A percentile compares a stretch with the other conserved stretches of the same genome.
These are phyloP conservation scores for Sporothrix variecibatus DNA, from an alignment of 2,329 filamentous ascomycete species.

Conservation along the genomic window DNA sequence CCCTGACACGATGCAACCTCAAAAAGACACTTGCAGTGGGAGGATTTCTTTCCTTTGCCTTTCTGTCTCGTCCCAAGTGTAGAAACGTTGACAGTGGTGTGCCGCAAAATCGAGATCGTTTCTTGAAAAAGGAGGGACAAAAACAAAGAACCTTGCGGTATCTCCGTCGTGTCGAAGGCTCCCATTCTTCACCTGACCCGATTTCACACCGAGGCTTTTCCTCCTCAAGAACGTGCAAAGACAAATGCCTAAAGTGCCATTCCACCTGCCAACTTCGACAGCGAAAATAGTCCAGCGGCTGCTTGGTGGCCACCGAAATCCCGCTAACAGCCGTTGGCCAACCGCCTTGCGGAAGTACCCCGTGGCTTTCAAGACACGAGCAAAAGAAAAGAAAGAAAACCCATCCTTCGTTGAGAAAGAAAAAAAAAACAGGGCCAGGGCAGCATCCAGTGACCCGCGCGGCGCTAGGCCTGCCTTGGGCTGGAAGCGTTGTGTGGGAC, in stretches of 20 bases:
- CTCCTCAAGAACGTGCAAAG: not conserved
- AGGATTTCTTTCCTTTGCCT: not conserved
- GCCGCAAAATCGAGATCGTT: not conserved
- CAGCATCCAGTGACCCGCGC: conserved; percentile 19
- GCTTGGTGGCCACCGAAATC: conserved; percentile 17
- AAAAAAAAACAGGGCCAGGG: conserved; percentile 1
- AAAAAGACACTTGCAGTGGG: conserved; percentile 6
- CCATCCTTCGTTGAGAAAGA: not conserved
- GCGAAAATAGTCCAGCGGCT: not conserved
- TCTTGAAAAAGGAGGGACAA: not conserved
- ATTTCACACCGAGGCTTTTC: not conserved
- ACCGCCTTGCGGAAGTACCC: conserved; percentile 23
- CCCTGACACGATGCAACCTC: conserved; percentile 26
- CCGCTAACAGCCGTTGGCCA: conserved; percentile 22
- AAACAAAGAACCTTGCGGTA: not conserved
- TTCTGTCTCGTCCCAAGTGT: not conserved
- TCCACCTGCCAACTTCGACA: conserved; percentile 16
- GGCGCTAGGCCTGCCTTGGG: conserved; percentile 24
- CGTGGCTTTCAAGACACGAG: conserved; percentile 1
- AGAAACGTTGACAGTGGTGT: not conserved
- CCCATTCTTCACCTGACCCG: not conserved
- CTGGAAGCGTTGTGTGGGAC: conserved; percentile 23
- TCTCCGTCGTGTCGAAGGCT: not conserved
- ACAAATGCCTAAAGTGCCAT: not conserved
- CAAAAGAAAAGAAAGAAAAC: not conserved